Evolutionary conservation across 2,329 filamentous ascomycete genomes (phyloP), one percentile per base, ranked within the genome.

Genomic region (Penicillium occitanis): DNA sequence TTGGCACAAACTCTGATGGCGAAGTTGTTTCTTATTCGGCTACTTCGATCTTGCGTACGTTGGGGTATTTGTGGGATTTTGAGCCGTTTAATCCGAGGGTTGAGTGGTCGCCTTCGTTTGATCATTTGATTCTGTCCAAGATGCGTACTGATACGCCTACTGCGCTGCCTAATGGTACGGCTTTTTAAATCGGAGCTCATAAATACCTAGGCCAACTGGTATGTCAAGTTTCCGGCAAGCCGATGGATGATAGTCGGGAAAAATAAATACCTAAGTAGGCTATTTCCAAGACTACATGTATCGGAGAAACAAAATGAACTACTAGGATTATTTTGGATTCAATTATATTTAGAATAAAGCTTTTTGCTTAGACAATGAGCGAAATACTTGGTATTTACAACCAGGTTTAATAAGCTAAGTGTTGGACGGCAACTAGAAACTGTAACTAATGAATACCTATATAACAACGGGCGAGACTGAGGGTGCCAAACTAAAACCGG

Each of bases 11-110:
- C 40, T 17, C 46, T 13, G 35, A 37, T 17, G 78, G 80, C 63
- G 70, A 74, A 8, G 71, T 73, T 2, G 78, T 77, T 22, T 77
- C 81, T 42, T 84, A 82, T 70, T 79, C 77, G 3, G 80, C 81
- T 62, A 81, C 80, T 3, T 80, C 77, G 4, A 80, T 83, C 55
- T 71, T 83, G 10, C 77, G 76, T 65, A 80, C 78, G 28, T 69
- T 83, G 30, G 74, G 77, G 22, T 76, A 82, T 61, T 75, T 83
- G 19, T 83, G 79, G 77, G 78, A 72, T 48, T 72, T 81, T 70
- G 77, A 75, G 25, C 73, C 72, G 14, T 75, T 79, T 61, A 79
- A 76, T 7, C 76, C 75, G 0, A 74, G 79, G 0, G 78, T 81
- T n/a, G 74, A 75, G 61, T 75, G 74, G 71, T 76, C 77, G 2